These are phyloP conservation scores for Penicillium sp. DNA, from an alignment of 2,329 filamentous ascomycete genomes.

Conservation along the genomic window DNA sequence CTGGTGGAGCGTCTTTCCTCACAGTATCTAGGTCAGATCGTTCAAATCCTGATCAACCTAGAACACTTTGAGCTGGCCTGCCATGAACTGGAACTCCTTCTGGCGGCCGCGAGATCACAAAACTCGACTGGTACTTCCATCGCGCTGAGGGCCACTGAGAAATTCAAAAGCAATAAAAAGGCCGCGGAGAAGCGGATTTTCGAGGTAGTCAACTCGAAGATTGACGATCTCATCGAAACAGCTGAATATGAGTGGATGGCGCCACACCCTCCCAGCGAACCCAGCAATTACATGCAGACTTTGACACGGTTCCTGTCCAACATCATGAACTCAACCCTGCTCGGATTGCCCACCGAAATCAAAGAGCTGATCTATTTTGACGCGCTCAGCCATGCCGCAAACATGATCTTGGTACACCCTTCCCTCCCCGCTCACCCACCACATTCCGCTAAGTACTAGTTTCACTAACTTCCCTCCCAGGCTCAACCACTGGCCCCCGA, in stretches of 20 bases:
- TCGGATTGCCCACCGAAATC: slow-evolving; percentile 92
- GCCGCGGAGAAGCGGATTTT: slow-evolving; percentile 97
- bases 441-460: background rate
- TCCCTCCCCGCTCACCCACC: slow-evolving; percentile 19
- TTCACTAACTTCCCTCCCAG: slow-evolving; percentile 46
- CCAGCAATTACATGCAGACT: slow-evolving; percentile 93
- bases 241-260: slow-evolving; percentile 92
- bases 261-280: slow-evolving; percentile 66
- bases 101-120: slow-evolving; percentile 82
- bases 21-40: slow-evolving; percentile 95
- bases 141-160: slow-evolving; percentile 77
- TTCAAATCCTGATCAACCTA: slow-evolving; percentile 96
- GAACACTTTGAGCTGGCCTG: slow-evolving; percentile 97
- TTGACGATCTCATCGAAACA: slow-evolving; percentile 94
- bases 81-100: slow-evolving; percentile 80
- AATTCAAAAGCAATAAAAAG: slow-evolving; percentile 89
- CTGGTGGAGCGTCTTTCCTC: slow-evolving; percentile 85
- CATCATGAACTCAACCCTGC: slow-evolving; percentile 92
- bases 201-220: slow-evolving; percentile 97
- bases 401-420: slow-evolving; percentile 72
- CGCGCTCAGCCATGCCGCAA: slow-evolving; percentile 85
- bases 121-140: slow-evolving; percentile 77
- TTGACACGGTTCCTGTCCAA: slow-evolving; percentile 90
- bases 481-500: slow-evolving; percentile 75
- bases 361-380: slow-evolving; percentile 99